Conservation (phyloP, 116 monocot genomes). For the Zostera marina region DNA sequence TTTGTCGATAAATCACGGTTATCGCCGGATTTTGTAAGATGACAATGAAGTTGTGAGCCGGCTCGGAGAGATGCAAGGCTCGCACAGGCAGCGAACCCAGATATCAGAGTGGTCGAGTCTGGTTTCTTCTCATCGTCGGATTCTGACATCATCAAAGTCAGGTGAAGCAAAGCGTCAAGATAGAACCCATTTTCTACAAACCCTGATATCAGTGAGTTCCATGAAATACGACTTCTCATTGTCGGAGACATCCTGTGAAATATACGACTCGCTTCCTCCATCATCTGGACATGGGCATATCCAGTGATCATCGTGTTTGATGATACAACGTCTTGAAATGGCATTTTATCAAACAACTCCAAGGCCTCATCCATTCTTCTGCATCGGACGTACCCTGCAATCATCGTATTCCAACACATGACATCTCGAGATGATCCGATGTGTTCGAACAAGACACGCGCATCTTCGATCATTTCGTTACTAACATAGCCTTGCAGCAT, state of each 20-base stretch:
- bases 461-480: slow-evolving; percentile 30
- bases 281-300: slow-evolving; percentile 30
- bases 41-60: slow-evolving; percentile 34
- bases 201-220: slow-evolving; percentile 53
- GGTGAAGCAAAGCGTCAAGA: slow-evolving; percentile 23
- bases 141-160: slow-evolving; percentile 26
- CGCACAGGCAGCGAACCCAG: slow-evolving; percentile 30
- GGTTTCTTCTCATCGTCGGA: slow-evolving; percentile 12
- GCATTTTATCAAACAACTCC: slow-evolving; percentile 28
- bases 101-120: slow-evolving; percentile 34
- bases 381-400: slow-evolving; percentile 34
- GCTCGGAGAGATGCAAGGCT: slow-evolving; percentile 34
- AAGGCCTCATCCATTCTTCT: slow-evolving; percentile 42
- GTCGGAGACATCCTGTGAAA: slow-evolving; percentile 20
- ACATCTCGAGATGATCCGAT: slow-evolving; percentile 15
- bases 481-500: slow-evolving; percentile 39
- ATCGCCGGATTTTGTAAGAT: slow-evolving; percentile 16
- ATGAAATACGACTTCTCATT: slow-evolving; percentile 23
- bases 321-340: slow-evolving; percentile 28
- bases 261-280: slow-evolving; percentile 18
- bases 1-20: slow-evolving; percentile 17
- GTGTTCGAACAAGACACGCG: slow-evolving; percentile 20
- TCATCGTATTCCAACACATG: slow-evolving; percentile 60
- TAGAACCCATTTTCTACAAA: slow-evolving; percentile 32
- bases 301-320: slow-evolving; percentile 55